Evolutionary conservation across 2,329 filamentous ascomycete species (phyloP), one percentile per base, ranked within the genome.

Genomic region (Colletotrichum noveboracense): DNA sequence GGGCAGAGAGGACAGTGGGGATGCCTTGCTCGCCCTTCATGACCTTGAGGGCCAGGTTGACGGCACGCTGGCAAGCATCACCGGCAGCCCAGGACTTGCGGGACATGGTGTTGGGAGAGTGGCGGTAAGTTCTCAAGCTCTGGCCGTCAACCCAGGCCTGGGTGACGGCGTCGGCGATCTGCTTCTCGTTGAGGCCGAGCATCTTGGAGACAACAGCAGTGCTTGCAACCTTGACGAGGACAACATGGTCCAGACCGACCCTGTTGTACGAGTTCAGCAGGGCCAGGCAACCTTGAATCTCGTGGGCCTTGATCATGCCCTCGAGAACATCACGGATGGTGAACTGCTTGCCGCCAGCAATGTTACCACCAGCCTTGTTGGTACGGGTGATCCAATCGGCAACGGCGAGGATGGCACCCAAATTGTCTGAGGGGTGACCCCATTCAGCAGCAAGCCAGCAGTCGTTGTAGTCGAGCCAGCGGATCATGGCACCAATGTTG

Each of bases 401-500:
- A 68, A 98, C 96, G 62, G 96, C 95, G 77, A 99, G 92, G 84
- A 99, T 99, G 82, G 96, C 97, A 78, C 97, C 97, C 80, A 99
- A 87, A 90, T 99, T 99, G 89, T 99, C 97, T 6, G 96, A 98
- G 77, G 97, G 97, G 87, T 99, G 97, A 75, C 97, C 97, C 97
- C 97, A 99, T 89, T 99, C 97, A 72, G 97, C 97, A 60, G 96
- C 97, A 78, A 98, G 91, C 97, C 96, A 99, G 92, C 97, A 98
- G 91, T 99, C 97, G 86, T 99, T 99, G 92, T 98, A 99, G 89
- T 99, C 97, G 82, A 99, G 92, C 97, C 97, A 99, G 84, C 97
- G 92, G 88, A 99, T 98, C 94, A 98, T 98, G 82, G 97, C 94
- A 81, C 97, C 97, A 81, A 99, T 98, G 91, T 98, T 98, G 92